Conservation (phyloP, 306 rosid species). For the Malus sylvestris region DNA sequence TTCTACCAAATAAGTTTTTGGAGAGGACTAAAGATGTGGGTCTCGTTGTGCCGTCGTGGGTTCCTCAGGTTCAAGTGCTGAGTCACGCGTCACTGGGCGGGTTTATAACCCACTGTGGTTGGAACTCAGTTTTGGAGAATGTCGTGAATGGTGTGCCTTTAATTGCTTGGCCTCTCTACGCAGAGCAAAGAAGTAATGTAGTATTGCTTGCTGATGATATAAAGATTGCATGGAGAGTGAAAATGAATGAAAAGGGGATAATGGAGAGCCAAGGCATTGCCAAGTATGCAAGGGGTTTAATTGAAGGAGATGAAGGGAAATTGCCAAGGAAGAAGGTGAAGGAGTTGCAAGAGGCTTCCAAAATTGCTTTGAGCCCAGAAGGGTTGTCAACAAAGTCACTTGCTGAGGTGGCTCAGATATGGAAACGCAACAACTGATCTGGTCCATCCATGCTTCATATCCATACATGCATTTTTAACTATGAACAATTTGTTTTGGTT, state of each 20-base stretch:
- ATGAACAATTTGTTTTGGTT: too few species aligned
- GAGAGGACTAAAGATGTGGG: constrained; percentile 21
- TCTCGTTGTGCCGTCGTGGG: neutral
- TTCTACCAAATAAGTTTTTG: constrained; percentile 17
- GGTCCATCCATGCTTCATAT: too few species aligned
- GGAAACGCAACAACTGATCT: constrained; percentile 5
- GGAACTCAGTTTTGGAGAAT: constrained; percentile 26
- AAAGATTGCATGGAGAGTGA: constrained; percentile 18
- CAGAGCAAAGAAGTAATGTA: constrained; percentile 14
- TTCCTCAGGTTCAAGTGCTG: constrained; percentile 10
- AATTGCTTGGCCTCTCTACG: constrained; percentile 26
- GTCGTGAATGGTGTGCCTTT: constrained; percentile 6
- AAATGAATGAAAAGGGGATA: constrained; percentile 6
- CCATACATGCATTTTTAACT: too few species aligned
- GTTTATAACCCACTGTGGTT: constrained; percentile 22
- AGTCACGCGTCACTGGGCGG: constrained; percentile 9
- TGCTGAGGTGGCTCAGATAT: constrained; percentile 11
- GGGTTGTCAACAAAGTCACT: constrained; percentile 15
- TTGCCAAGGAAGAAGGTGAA: neutral
- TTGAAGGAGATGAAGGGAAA: constrained; percentile 22
- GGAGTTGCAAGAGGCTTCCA: constrained; percentile 8
- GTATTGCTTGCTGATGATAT: constrained; percentile 5
- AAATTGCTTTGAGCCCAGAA: neutral
- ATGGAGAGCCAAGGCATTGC: constrained; percentile 10
- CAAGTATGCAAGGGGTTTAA: neutral